A percentile compares a stretch with the other conserved stretches of the same genome.
Conservation (phyloP, 2,329 filamentous ascomycete genomes). For the Botrytis aclada region DNA sequence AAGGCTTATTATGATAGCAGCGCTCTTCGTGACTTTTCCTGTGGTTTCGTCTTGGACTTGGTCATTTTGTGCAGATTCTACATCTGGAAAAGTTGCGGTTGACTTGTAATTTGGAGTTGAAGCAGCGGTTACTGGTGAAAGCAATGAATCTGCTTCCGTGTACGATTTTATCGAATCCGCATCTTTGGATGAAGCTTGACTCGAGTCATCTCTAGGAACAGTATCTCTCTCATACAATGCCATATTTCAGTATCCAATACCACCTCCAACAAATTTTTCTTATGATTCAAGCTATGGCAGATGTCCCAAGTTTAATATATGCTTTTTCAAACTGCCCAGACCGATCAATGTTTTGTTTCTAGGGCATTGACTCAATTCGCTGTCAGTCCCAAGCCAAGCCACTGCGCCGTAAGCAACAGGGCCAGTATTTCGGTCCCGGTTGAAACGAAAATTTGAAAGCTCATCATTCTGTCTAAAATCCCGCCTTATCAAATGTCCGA, state of each 20-base stretch:
- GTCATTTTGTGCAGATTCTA: conserved; percentile 12
- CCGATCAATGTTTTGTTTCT: neutral
- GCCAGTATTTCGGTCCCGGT: neutral
- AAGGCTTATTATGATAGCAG: conserved; percentile 27
- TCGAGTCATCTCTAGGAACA: neutral
- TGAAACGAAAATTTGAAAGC: neutral
- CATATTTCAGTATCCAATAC: neutral
- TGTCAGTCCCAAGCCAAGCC: neutral
- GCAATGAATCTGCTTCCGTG: conserved; percentile 17
- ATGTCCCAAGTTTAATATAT: neutral
- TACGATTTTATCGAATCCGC: conserved; percentile 2
- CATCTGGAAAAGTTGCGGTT: neutral
- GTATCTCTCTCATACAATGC: conserved; percentile 5
- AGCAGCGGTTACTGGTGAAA: conserved; percentile 10
- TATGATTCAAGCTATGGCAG: neutral
- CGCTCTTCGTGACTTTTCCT: neutral
- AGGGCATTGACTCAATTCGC: neutral
- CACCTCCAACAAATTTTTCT: neutral
- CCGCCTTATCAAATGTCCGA: neutral
- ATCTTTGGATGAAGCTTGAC: conserved; percentile 10
- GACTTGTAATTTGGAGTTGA: conserved; percentile 21
- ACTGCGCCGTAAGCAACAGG: neutral
- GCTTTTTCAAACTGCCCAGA: neutral
- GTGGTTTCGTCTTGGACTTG: neutral
- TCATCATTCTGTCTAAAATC: conserved; percentile 11